A percentile compares a stretch with the other conserved stretches of the same genome.
Conservation (phyloP, 2,329 filamentous ascomycete species). For the Xylariomycetidae sp. region DNA sequence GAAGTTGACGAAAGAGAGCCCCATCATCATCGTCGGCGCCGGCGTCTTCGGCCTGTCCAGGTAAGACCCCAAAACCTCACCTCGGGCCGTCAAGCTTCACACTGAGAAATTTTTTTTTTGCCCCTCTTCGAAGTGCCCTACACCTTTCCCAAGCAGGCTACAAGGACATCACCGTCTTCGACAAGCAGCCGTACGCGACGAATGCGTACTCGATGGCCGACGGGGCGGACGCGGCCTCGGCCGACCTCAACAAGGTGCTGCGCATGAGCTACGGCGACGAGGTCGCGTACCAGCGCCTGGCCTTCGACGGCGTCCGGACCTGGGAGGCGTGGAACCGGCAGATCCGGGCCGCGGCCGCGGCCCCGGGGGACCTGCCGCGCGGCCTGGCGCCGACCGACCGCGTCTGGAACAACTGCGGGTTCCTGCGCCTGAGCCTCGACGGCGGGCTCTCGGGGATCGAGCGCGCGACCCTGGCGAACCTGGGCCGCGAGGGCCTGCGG, state of each 20-base stretch:
- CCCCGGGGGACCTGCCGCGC: conserved; percentile 14
- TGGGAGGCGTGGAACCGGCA: conserved; percentile 44
- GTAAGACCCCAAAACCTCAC: too few relatives aligned
- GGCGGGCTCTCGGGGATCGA: conserved; percentile 17
- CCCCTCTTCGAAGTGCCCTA: conserved; percentile 38
- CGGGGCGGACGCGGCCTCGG: conserved; percentile 25
- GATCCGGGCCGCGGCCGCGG: conserved; percentile 18
- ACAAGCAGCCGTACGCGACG: conserved; percentile 32
- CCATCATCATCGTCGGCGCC: conserved; percentile 36
- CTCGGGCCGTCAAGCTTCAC: too few relatives aligned
- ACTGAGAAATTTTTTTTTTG: too few relatives aligned
- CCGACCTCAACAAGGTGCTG: conserved; percentile 41
- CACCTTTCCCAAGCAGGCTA: conserved; percentile 41
- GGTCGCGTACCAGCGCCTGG: conserved; percentile 41
- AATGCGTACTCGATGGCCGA: conserved; percentile 35
- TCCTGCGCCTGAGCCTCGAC: conserved; percentile 19
- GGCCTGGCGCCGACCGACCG: conserved; percentile 9
- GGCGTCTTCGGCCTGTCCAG: conserved; percentile 31
- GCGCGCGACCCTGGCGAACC: conserved; percentile 17
- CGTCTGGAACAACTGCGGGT: conserved; percentile 21
- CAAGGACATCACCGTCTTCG: conserved; percentile 41
- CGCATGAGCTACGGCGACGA: conserved; percentile 37
- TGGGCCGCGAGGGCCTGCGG: conserved; percentile 21
- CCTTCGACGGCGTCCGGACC: conserved; percentile 33
- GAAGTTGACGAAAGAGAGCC: neutral